Percentiles rank a stretch among this genome's conserved stretches.
Evolutionary conservation across 108 stramenopile species (phyloP).

Genomic region (Fragilariopsis cylindrus): DNA sequence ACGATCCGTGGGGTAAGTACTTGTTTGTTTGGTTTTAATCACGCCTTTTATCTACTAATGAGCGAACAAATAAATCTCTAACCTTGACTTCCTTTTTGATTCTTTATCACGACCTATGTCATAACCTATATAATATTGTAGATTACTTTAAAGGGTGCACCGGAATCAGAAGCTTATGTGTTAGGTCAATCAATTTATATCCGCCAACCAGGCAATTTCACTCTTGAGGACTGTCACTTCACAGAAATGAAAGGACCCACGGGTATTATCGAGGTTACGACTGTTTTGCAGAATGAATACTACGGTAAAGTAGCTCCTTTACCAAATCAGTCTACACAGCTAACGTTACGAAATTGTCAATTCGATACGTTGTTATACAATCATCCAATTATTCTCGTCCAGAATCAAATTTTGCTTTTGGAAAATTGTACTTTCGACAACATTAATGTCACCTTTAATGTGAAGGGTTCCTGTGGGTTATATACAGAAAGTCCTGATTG

Average conservation of each 20-base stretch:
- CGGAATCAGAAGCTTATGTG: not conserved
- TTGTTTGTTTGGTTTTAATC: too few species aligned
- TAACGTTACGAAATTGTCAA: conserved; percentile 9
- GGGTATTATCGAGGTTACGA: conserved; percentile 5
- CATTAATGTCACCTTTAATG: conserved; percentile 1
- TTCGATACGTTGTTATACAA: conserved; percentile 15
- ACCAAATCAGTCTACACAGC: not conserved
- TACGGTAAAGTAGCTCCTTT: not conserved
- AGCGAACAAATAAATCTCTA: too few species aligned
- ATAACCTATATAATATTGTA: too few species aligned
- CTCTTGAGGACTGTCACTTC: conserved; percentile 22
- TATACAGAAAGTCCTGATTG: not conserved
- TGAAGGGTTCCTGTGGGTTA: not conserved
- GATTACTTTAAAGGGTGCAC: too few species aligned
- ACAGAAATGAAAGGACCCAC: conserved; percentile 1
- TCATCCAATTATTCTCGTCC: not conserved
- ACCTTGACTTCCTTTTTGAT: too few species aligned
- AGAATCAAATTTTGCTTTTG: not conserved
- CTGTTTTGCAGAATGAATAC: not conserved
- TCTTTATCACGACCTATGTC: too few species aligned
- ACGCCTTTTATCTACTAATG: too few species aligned
- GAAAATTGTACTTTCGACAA: not conserved
- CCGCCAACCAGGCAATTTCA: conserved; percentile 6
- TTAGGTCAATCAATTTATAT: conserved; percentile 17
- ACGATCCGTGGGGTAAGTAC: too few species aligned